Percentiles rank a stretch among this genome's conserved stretches.
Conservation (phyloP, 192 early-diverging fungal species). For the Paraglomus occultum region DNA sequence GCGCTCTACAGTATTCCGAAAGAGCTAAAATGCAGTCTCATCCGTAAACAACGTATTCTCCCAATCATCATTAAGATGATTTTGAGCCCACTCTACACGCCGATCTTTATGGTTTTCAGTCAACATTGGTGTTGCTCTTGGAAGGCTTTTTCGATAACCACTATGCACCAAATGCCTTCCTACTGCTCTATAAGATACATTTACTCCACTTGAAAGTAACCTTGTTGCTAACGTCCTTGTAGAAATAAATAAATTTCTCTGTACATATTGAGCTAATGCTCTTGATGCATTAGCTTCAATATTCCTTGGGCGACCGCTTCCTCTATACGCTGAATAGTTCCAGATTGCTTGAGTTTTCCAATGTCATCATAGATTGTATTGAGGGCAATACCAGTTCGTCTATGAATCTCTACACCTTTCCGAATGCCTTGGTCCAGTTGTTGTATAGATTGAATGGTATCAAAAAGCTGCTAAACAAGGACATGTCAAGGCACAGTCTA, state of each 20-base stretch:
- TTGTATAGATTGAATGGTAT: neutral
- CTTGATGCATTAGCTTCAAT: neutral
- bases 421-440: neutral
- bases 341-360: neutral
- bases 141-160: neutral
- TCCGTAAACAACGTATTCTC: conserved; percentile 1
- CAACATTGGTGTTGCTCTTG: conserved; percentile 1
- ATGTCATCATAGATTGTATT: conserved; percentile 13
- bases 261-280: neutral
- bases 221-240: neutral
- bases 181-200: conserved; percentile 3
- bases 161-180: neutral
- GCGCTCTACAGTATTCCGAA: conserved; percentile 5
- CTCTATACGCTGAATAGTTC: neutral
- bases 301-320: conserved; percentile 1
- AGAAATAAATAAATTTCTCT: neutral
- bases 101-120: conserved; percentile 1
- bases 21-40: neutral
- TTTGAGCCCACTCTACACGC: conserved; percentile 9
- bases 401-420: neutral
- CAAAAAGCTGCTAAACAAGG: too few relatives aligned
- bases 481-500: too few relatives aligned
- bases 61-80: neutral
- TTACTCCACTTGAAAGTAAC: neutral
- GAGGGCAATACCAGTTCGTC: neutral